These are phyloP conservation scores for Odontarrhena argentea DNA, from an alignment of 345 rosid genomes.

Conservation along the genomic window DNA sequence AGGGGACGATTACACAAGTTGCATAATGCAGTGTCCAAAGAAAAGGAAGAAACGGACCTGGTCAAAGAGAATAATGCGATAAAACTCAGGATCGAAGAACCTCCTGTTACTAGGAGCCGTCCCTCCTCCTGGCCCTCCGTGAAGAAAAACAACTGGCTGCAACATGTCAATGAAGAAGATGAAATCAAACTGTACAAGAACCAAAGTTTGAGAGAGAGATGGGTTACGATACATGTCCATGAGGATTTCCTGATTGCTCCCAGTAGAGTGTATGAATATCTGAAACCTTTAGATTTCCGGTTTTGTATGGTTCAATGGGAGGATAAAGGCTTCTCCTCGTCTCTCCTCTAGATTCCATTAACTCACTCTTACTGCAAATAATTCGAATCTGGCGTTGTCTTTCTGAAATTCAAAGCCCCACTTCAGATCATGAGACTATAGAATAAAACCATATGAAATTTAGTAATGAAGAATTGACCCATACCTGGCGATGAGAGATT, in stretches of 20 bases:
- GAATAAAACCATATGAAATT: neutral
- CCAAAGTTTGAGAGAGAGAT: neutral
- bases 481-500: conserved; percentile 14
- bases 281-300: conserved; percentile 79
- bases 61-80: conserved; percentile 80
- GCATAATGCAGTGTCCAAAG: neutral
- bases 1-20: neutral
- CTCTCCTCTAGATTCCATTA: conserved; percentile 52
- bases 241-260: conserved; percentile 94
- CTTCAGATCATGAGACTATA: neutral
- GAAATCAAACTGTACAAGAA: neutral
- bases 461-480: neutral
- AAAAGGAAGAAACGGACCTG: conserved; percentile 53
- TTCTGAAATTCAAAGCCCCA: neutral
- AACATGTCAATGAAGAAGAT: conserved; percentile 22
- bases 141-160: conserved; percentile 96
- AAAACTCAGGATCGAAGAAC: conserved; percentile 86
- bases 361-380: conserved; percentile 40
- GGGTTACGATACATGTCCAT: conserved; percentile 66
- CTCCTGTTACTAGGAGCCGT: conserved; percentile 73
- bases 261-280: conserved; percentile 72
- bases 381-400: neutral
- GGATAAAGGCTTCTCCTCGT: conserved; percentile 58
- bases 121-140: conserved; percentile 99
- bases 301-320: conserved; percentile 64